Evolutionary conservation across 2,329 filamentous ascomycete genomes (phyloP), one percentile per base, ranked within the genome.

Genomic region (Diaporthe eres): DNA sequence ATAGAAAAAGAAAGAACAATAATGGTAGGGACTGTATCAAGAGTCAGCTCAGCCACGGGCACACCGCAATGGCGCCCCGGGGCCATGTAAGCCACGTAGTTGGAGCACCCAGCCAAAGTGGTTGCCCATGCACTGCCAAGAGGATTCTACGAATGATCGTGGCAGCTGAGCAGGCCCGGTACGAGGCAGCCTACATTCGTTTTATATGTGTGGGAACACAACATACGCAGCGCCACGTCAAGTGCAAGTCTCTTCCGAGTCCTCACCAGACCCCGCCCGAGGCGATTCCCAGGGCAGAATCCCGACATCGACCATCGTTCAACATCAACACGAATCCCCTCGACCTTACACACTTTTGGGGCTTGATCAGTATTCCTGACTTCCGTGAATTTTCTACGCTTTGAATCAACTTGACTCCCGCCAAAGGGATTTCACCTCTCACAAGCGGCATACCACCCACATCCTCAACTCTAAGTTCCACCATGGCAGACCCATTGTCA

Each of bases 401-500:
- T 47, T 15, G 15, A 22, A 19, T 19, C 44, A 19, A 22, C 44
- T 47, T 3, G 44, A 19, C 44, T 2, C 15, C 49, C 49, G 2
- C 10, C n/a, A 53, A 13, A 28, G 10, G 49, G 2, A 19, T n/a
- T 47, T 22, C 17, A 47, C 17, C 17, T 47, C 44, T 19, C 44
- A n/a, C n/a, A n/a, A n/a, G n/a, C n/a, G n/a, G n/a, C n/a, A n/a
- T n/a, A n/a, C n/a, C 44, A 53, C 49, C 6, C 34, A 5, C 4
- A 60, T 13, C 5, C 10, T 39, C 19, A 22, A 57, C 0, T 34
- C 8, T 17, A 19, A 4, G 25, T 5, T 9, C n/a, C 9, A 42
- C 22, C 12, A 57, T 71, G 68, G 53, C 68, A 13, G 68, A 71
- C 19, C 68, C 68, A 1, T 12, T 84, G 2, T 82, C 81, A 15